Base-by-base conservation (phyloP, 2,329 filamentous ascomycete genomes). In the Ophiocordyceps sinensis region DNA sequence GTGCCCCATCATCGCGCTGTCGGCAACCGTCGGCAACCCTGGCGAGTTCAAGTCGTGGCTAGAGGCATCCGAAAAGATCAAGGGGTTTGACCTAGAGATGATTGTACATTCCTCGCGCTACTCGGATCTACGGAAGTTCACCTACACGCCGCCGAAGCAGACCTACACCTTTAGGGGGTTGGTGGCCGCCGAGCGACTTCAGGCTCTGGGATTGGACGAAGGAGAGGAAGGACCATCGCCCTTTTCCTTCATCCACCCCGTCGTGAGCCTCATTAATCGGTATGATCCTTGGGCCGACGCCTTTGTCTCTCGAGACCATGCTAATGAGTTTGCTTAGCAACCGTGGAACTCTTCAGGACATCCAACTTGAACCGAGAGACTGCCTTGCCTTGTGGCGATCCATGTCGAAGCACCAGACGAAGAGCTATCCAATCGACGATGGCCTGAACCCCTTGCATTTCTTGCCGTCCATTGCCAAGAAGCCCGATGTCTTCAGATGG, bases 11-110 rank as follows among this genome's bases (percentile, higher is more conserved):
- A 82, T 88, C 47, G 83, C 83, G 0, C 68, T 89, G 1, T 88
- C 83, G 2, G 84, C 83, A 2, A 89, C 84, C 0, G 79, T 89
- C 13, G 83, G 82, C 4, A 88, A 88, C 47, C 81, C 82, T 0
- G 56, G 70, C 2, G 74, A 82, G 49, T 86, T 89, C 59, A 73
- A 66, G 41, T 64, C 68, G 26, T 88, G 83, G 83, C 66, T 89
- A 0, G 63, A 64, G 1, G 67, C 67, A 3, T 77, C 80, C 0
- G 80, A 87, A 50, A 69, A 67, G 43, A 66, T 68, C 2, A 77
- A 77, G 43, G 79, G 79, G 0, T 70, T 72, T 34, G 67, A 80
- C 0, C 53, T 88, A 13, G 73, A 71, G 19, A 83, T 82, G 70
- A 73, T 88, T 12, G 64, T 77, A 36, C 81, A 88, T 51, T 63